Conservation (phyloP, 2,329 filamentous ascomycete genomes). For the Clonostachys solani region DNA sequence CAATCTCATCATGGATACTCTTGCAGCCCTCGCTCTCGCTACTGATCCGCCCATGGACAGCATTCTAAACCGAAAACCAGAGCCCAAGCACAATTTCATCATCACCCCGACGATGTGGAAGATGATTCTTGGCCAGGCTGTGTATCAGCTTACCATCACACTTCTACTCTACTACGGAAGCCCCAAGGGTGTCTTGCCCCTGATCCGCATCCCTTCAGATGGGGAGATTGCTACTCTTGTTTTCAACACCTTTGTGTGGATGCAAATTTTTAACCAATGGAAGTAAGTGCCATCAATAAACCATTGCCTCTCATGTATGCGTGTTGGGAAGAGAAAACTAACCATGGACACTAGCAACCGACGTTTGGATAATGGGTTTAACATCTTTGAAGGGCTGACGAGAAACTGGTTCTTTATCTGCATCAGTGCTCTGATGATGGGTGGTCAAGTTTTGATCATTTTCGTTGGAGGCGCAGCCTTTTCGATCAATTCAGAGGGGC, state of each 20-base stretch:
- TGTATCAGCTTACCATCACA: conserved; percentile 80
- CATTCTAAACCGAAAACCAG: conserved; percentile 72
- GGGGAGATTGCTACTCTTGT: conserved; percentile 72
- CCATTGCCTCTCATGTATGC: not conserved
- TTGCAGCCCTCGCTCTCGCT: conserved; percentile 82
- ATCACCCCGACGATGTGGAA: conserved; percentile 98
- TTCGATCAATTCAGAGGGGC: conserved; percentile 54
- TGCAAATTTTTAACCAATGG: conserved; percentile 98
- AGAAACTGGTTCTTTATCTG: conserved; percentile 85
- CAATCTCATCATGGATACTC: conserved; percentile 96
- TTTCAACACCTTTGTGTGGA: conserved; percentile 99
- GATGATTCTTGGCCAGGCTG: conserved; percentile 91
- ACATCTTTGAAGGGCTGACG: conserved; percentile 86
- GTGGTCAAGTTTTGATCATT: conserved; percentile 84
- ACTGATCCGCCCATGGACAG: conserved; percentile 85
- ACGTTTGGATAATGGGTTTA: conserved; percentile 89
- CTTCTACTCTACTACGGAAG: conserved; percentile 79
- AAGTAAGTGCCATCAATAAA: conserved; percentile 56
- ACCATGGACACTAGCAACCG: conserved; percentile 58
- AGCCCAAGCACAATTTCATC: conserved; percentile 51
- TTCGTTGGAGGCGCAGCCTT: conserved; percentile 82
- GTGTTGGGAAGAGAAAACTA: conserved; percentile 4
- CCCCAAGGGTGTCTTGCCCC: conserved; percentile 39
- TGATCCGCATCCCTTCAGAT: conserved; percentile 33
- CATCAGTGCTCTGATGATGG: conserved; percentile 85